These are phyloP conservation scores for Dendrobium nobile DNA, from an alignment of 106 monocot species.

Conservation along the genomic window DNA sequence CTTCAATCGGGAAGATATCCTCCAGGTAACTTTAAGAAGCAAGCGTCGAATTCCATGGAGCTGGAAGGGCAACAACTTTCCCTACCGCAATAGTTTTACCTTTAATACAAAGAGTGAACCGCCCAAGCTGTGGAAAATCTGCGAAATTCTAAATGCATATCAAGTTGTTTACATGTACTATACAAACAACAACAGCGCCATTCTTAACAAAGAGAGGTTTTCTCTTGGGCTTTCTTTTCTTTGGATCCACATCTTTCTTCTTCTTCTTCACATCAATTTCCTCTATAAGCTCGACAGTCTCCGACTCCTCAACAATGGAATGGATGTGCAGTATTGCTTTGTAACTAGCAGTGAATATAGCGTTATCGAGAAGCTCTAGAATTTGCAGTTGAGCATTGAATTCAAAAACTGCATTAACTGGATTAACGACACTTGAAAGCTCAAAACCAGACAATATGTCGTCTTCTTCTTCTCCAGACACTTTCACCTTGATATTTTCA, in stretches of 20 bases:
- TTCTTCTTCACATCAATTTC: constrained; percentile 73
- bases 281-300: constrained; percentile 88
- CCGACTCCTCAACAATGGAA: constrained; percentile 88
- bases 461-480: constrained; percentile 89
- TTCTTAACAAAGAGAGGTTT: constrained; percentile 96
- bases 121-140: constrained; percentile 83
- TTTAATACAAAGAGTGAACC: constrained; percentile 93
- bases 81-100: constrained; percentile 98
- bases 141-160: constrained; percentile 90
- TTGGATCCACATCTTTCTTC: constrained; percentile 75
- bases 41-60: constrained; percentile 42
- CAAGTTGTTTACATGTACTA: constrained; percentile 83
- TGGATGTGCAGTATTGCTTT: constrained; percentile 93
- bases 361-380: constrained; percentile 92
- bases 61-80: constrained; percentile 76
- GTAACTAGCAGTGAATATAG: constrained; percentile 96
- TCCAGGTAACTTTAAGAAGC: background rate
- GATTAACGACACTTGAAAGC: constrained; percentile 65
- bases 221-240: constrained; percentile 74
- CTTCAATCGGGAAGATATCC: background rate
- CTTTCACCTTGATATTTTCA: constrained; percentile 83
- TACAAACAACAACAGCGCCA: constrained; percentile 86
- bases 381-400: constrained; percentile 94
- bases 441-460: constrained; percentile 93
- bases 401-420: constrained; percentile 48